Evolutionary conservation across 495 filamentous ascomycete genomes (phyloP).

Genomic region (Xeromyces bisporus): DNA sequence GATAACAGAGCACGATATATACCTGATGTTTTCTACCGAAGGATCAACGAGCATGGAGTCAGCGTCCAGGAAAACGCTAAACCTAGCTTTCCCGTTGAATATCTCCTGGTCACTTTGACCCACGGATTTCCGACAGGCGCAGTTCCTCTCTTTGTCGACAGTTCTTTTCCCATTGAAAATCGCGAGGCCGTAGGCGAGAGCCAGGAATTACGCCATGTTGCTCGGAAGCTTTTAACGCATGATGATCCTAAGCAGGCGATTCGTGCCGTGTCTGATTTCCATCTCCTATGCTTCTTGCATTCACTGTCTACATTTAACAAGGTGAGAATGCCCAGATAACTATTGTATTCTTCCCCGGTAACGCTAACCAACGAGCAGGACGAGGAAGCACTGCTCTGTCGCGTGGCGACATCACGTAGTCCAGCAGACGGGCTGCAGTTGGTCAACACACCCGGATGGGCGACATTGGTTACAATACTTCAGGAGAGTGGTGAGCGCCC

Average conservation of each 20-base stretch:
- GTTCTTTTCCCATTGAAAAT: slow-evolving; percentile 75
- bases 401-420: slow-evolving; percentile 62
- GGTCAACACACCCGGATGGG: slow-evolving; percentile 73
- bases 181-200: slow-evolving; percentile 67
- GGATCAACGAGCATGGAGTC: slow-evolving; percentile 89
- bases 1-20: slow-evolving; percentile 72
- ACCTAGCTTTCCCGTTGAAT: slow-evolving; percentile 89
- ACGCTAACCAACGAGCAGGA: no score
- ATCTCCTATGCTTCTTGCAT: slow-evolving; percentile 76
- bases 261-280: slow-evolving; percentile 72
- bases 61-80: slow-evolving; percentile 96
- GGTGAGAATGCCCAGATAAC: slow-evolving; percentile 31
- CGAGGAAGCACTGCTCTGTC: slow-evolving; percentile 74
- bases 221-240: slow-evolving; percentile 41
- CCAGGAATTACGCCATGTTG: slow-evolving; percentile 53
- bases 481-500: slow-evolving; percentile 91
- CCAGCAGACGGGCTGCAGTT: slow-evolving; percentile 63
- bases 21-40: slow-evolving; percentile 90
- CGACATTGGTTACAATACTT: slow-evolving; percentile 80
- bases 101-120: slow-evolving; percentile 86
- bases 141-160: slow-evolving; percentile 52
- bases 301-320: slow-evolving; percentile 64
- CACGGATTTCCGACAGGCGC: slow-evolving; percentile 83
- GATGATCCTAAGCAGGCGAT: slow-evolving; percentile 45
- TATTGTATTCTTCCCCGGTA: slow-evolving; percentile 2